phyloP scores from a whole-genome alignment of 164 flowering plant species.

The Pachysandra terminalis region DNA sequence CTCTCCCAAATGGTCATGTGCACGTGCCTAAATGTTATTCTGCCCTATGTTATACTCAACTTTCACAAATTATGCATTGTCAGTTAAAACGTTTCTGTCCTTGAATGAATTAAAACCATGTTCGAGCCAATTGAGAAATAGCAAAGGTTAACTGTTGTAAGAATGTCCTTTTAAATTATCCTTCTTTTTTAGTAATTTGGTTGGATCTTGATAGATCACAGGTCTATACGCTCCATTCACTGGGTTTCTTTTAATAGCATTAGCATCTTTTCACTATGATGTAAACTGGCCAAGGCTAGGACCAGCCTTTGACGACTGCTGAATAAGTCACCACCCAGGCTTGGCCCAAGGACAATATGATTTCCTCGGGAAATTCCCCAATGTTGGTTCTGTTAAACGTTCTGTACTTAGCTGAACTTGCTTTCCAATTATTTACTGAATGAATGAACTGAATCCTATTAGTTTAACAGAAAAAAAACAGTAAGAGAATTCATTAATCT shows the following conservation, averaged over 20 bases:
- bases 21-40: neutral
- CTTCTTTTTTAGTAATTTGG: too few relatives aligned
- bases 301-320: too few relatives aligned
- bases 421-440: neutral
- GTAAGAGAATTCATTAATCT: neutral
- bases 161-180: too few relatives aligned
- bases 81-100: neutral
- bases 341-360: neutral
- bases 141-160: too few relatives aligned
- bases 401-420: neutral
- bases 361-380: neutral
- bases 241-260: neutral
- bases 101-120: neutral
- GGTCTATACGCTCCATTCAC: too few relatives aligned
- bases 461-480: neutral
- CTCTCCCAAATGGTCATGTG: too few relatives aligned
- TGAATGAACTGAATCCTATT: neutral
- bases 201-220: too few relatives aligned
- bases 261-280: neutral
- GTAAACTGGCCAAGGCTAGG: too few relatives aligned
- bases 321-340: neutral
- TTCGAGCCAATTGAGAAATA: neutral
- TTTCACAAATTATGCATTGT: neutral
- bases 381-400: neutral
- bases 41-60: neutral